phyloP scores from a whole-genome alignment of 805 yeast species.

The Candida coleopterorum region DNA sequence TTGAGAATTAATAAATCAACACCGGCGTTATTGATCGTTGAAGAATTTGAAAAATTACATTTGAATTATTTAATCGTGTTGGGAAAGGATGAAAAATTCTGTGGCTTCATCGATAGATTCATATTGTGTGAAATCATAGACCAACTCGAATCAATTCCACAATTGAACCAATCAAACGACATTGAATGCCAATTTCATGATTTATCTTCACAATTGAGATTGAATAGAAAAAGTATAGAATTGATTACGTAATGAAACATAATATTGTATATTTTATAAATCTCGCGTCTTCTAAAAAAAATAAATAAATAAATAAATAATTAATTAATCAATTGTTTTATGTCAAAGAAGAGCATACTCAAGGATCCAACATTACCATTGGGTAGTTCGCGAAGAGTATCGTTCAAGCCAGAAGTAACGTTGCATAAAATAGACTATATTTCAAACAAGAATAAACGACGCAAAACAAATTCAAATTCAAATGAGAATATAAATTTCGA shows the following conservation, averaged over 20 bases:
- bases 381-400: conserved; percentile 48
- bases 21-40: conserved; percentile 29
- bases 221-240: conserved; percentile 25
- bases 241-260: conserved; percentile 18
- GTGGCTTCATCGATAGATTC: conserved; percentile 38
- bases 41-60: conserved; percentile 34
- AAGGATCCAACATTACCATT: conserved; percentile 21
- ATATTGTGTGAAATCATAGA: conserved; percentile 25
- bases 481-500: neutral
- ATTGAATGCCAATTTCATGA: too few species aligned
- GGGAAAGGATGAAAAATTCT: conserved; percentile 16
- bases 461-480: conserved; percentile 17
- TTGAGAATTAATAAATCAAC: conserved; percentile 26
- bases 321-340: neutral
- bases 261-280: too few species aligned
- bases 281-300: too few species aligned
- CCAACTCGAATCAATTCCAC: too few species aligned
- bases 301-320: too few species aligned
- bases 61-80: conserved; percentile 31
- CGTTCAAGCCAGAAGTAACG: conserved; percentile 74
- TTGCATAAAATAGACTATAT: conserved; percentile 50
- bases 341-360: conserved; percentile 16
- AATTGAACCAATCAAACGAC: too few species aligned
- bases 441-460: conserved; percentile 16
- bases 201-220: conserved; percentile 5